Conservation (phyloP, 2,329 filamentous ascomycete species). For the Fusarium brachygibbosum region DNA sequence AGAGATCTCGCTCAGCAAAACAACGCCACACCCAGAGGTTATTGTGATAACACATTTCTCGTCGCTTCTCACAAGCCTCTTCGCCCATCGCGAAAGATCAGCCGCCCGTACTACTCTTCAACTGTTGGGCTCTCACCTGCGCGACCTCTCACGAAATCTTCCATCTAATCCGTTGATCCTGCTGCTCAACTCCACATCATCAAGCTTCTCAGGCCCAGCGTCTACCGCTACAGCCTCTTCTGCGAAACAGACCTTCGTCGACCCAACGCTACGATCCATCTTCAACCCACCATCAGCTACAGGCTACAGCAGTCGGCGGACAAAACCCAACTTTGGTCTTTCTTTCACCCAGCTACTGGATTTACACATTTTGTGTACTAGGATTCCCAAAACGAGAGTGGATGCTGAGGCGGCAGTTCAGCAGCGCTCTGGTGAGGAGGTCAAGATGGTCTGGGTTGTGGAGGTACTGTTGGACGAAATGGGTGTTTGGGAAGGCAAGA, state of each 20-base stretch:
- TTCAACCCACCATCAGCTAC: conserved; percentile 57
- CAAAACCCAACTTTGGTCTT: conserved; percentile 66
- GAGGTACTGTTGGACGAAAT: conserved; percentile 67
- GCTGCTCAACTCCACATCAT: conserved; percentile 66
- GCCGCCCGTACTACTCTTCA: conserved; percentile 64
- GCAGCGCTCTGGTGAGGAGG: conserved; percentile 16
- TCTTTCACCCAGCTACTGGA: conserved; percentile 68
- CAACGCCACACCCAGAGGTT: conserved; percentile 52
- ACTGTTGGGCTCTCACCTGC: conserved; percentile 62
- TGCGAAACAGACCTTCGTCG: conserved; percentile 44
- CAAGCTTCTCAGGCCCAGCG: conserved; percentile 16
- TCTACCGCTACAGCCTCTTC: conserved; percentile 7
- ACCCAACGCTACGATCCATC: conserved; percentile 64
- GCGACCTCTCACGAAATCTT: conserved; percentile 59
- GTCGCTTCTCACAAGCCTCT: conserved; percentile 64
- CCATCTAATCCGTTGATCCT: conserved; percentile 63
- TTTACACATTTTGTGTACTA: conserved; percentile 66
- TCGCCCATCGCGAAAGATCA: conserved; percentile 62
- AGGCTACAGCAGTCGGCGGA: conserved; percentile 46
- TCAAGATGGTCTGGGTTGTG: conserved; percentile 58
- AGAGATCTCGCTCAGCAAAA: conserved; percentile 7
- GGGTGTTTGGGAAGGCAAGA: conserved; percentile 59
- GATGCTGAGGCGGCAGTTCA: conserved; percentile 55
- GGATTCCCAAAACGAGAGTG: conserved; percentile 56
- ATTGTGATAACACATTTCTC: conserved; percentile 70